These are phyloP conservation scores for Ganoderma resinaceum DNA, from an alignment of 1,284 basidiomycete genomes.

Conservation along the genomic window DNA sequence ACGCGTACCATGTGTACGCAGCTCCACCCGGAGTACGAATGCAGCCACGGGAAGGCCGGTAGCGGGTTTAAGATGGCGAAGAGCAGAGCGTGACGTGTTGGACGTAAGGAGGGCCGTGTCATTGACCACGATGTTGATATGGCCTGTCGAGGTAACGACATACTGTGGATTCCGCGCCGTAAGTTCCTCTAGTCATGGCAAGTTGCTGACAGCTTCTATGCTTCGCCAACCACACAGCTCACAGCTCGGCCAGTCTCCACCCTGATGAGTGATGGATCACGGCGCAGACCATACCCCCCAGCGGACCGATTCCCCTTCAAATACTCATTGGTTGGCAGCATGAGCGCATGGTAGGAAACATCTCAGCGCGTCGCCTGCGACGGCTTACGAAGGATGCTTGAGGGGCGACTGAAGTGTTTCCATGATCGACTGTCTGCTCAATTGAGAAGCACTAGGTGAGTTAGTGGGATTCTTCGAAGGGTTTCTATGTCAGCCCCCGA, in stretches of 20 bases:
- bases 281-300: not conserved
- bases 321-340: not conserved
- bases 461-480: too few species aligned
- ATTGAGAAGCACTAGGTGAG: too few species aligned
- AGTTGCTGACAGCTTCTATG: not conserved
- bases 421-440: too few species aligned
- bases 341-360: too few species aligned
- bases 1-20: not conserved
- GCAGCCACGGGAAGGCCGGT: not conserved
- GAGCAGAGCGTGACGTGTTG: not conserved
- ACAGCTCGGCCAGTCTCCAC: not conserved
- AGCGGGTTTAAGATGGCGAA: not conserved
- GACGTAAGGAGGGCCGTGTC: not conserved
- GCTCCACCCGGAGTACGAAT: not conserved
- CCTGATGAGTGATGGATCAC: not conserved
- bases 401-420: too few species aligned
- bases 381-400: too few species aligned
- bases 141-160: not conserved
- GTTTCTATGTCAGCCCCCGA: too few species aligned
- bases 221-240: not conserved
- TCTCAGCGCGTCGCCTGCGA: too few species aligned
- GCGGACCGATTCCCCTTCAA: not conserved
- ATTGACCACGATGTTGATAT: not conserved
- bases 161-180: not conserved
- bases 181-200: not conserved